These are phyloP conservation scores for Trichophyton equinum DNA, from an alignment of 2,329 filamentous ascomycete species.

Conservation along the genomic window DNA sequence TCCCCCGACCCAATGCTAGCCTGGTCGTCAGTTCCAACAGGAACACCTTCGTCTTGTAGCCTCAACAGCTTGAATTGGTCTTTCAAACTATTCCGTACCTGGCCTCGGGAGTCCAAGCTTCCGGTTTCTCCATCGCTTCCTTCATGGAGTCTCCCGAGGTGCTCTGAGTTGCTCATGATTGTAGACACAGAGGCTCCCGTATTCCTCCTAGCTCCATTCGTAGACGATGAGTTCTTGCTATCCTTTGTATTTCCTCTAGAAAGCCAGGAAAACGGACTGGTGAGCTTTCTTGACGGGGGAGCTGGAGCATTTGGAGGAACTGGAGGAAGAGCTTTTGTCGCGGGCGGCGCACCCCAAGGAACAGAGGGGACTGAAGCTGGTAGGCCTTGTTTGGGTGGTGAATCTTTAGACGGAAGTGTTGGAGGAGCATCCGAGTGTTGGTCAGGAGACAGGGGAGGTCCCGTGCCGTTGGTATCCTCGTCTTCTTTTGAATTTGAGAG, in stretches of 20 bases:
- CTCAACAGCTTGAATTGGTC: conserved; percentile 69
- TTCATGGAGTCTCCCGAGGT: conserved; percentile 64
- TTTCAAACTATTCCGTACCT: conserved; percentile 52
- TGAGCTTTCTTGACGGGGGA: conserved; percentile 54
- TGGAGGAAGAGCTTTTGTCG: conserved; percentile 26
- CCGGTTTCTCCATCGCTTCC: conserved; percentile 43
- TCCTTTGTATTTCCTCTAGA: conserved; percentile 53
- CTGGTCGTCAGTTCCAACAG: conserved; percentile 43
- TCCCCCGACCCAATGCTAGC: conserved; percentile 34
- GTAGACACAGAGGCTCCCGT: conserved; percentile 72
- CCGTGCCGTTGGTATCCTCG: conserved; percentile 4
- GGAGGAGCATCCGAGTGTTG: conserved; percentile 14
- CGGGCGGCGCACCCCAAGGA: conserved; percentile 53
- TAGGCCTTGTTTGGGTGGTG: conserved; percentile 42
- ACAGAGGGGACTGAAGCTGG: conserved; percentile 60
- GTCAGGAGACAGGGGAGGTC: conserved; percentile 6
- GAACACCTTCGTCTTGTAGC: conserved; percentile 58
- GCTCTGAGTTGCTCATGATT: conserved; percentile 65
- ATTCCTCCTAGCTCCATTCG: conserved; percentile 47
- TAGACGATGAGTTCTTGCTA: conserved; percentile 44
- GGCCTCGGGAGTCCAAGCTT: conserved; percentile 35
- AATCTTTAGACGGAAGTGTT: conserved; percentile 24
- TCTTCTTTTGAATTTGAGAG: conserved; percentile 48
- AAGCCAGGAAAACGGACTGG: conserved; percentile 77
- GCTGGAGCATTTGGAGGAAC: conserved; percentile 26